These are phyloP conservation scores for Chlorella sp. DNA, from an alignment of 139 green algal species.

Conservation along the genomic window DNA sequence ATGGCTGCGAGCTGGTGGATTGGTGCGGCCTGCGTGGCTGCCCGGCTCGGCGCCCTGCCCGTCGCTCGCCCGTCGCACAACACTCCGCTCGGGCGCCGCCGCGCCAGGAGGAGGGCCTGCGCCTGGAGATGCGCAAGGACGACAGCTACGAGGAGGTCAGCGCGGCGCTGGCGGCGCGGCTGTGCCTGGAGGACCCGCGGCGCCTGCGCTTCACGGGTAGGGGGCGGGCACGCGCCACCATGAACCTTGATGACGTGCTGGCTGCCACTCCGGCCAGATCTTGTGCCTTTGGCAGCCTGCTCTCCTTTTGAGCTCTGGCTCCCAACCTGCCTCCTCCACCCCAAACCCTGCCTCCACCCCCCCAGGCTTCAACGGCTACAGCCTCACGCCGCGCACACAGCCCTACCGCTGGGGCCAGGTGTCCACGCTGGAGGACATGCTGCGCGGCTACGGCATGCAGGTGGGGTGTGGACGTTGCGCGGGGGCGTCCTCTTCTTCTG, in stretches of 20 bases:
- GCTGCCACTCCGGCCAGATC: no score
- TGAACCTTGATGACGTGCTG: no score
- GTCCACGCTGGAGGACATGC: constrained; percentile 69
- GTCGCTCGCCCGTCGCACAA: no score
- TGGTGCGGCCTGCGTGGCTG: no score
- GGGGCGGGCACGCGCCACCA: no score
- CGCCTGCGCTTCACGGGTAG: constrained; percentile 34
- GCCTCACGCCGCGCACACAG: constrained; percentile 36
- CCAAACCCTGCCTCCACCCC: constrained; percentile 51
- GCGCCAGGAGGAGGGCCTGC: constrained; percentile 63
- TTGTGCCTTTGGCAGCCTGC: no score
- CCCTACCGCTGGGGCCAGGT: constrained; percentile 60
- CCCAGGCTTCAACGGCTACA: constrained; percentile 89
- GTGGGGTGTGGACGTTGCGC: neutral
- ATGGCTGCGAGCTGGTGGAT: no score
- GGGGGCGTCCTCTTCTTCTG: no score
- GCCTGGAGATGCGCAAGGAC: constrained; percentile 85
- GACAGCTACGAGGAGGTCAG: constrained; percentile 84
- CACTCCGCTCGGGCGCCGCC: no score
- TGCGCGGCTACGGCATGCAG: neutral
- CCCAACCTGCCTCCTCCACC: no score
- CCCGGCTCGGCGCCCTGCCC: no score
- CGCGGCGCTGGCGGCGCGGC: constrained; percentile 51
- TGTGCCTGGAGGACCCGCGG: constrained; percentile 52
- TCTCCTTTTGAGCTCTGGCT: no score